phyloP scores from a whole-genome alignment of 2,329 filamentous ascomycete genomes.

The Talaromyces sp. region DNA sequence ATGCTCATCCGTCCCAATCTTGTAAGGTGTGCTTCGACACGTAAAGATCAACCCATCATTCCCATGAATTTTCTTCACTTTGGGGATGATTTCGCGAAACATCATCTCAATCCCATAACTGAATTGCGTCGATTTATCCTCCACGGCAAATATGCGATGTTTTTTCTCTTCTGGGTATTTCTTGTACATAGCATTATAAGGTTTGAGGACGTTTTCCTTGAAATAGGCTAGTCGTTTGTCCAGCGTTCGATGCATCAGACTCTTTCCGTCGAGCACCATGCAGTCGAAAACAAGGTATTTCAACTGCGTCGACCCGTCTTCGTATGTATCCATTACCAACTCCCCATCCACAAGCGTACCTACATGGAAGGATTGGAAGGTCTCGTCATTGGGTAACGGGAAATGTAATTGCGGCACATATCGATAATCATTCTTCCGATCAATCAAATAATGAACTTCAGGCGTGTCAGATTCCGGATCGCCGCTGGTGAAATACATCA shows the following conservation, averaged over 20 bases:
- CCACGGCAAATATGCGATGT: slow-evolving; percentile 73
- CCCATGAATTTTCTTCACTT: slow-evolving; percentile 69
- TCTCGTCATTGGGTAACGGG: slow-evolving; percentile 63
- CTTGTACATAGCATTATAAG: slow-evolving; percentile 70
- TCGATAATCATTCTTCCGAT: slow-evolving; percentile 98
- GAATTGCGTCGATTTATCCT: slow-evolving; percentile 86
- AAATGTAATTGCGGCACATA: slow-evolving; percentile 78
- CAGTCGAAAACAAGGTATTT: slow-evolving; percentile 94
- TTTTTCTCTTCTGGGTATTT: slow-evolving; percentile 68
- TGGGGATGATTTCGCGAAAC: slow-evolving; percentile 81
- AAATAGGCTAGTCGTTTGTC: slow-evolving; percentile 90
- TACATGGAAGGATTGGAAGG: slow-evolving; percentile 65
- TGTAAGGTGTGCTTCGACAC: slow-evolving; percentile 82
- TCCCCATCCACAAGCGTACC: slow-evolving; percentile 89
- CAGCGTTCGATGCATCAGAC: slow-evolving; percentile 72
- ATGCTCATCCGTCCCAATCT: slow-evolving; percentile 83
- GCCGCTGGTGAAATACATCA: slow-evolving; percentile 75
- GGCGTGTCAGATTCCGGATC: slow-evolving; percentile 54
- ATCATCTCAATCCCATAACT: slow-evolving; percentile 88
- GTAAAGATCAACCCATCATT: slow-evolving; percentile 98
- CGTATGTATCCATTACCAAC: slow-evolving; percentile 77
- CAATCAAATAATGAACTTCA: slow-evolving; percentile 87
- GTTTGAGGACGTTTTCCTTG: slow-evolving; percentile 71
- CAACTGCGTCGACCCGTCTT: slow-evolving; percentile 64
- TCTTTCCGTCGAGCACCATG: slow-evolving; percentile 72